phyloP scores from a whole-genome alignment of 2,329 filamentous ascomycete species.

The Tympanopsis confertula region DNA sequence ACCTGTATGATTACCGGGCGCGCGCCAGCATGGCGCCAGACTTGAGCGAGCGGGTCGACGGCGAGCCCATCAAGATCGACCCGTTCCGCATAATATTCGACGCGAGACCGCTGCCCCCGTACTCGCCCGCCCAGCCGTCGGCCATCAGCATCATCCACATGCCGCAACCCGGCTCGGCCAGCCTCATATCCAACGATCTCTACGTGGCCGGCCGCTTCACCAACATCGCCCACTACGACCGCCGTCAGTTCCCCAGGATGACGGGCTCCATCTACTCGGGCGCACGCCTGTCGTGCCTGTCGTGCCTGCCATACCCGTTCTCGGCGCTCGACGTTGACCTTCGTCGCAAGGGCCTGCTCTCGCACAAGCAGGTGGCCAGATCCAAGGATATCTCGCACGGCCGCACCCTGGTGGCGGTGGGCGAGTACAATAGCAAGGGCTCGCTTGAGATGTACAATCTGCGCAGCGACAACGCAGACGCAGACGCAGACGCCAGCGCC shows the following conservation, averaged over 20 bases:
- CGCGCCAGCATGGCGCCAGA: conserved; percentile 18
- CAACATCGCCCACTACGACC: conserved; percentile 78
- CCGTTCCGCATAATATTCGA: conserved; percentile 30
- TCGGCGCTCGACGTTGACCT: conserved; percentile 49
- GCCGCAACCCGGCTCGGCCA: conserved; percentile 37
- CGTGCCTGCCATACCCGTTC: conserved; percentile 58
- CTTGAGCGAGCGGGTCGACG: conserved; percentile 22
- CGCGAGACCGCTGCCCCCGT: conserved; percentile 38
- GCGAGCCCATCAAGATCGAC: conserved; percentile 2
- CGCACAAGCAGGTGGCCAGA: conserved; percentile 36
- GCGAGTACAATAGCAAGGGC: conserved; percentile 85
- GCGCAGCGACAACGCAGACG: conserved; percentile 16
- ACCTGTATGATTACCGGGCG: conserved; percentile 67
- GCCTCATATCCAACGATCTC: conserved; percentile 62
- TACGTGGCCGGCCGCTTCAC: conserved; percentile 84
- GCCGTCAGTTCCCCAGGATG: conserved; percentile 71
- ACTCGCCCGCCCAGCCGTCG: conserved; percentile 67
- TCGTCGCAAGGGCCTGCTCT: conserved; percentile 40
- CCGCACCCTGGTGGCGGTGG: conserved; percentile 67
- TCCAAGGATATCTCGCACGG: conserved; percentile 40
- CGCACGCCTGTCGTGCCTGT: conserved; percentile 62
- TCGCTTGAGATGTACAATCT: conserved; percentile 78
- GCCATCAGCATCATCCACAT: conserved; percentile 76
- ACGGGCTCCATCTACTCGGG: conserved; percentile 74
- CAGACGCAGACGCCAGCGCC: conserved; percentile 6